These are phyloP conservation scores for Cystobasidiaceae sp. DNA, from an alignment of 1,284 basidiomycete species.

Conservation along the genomic window DNA sequence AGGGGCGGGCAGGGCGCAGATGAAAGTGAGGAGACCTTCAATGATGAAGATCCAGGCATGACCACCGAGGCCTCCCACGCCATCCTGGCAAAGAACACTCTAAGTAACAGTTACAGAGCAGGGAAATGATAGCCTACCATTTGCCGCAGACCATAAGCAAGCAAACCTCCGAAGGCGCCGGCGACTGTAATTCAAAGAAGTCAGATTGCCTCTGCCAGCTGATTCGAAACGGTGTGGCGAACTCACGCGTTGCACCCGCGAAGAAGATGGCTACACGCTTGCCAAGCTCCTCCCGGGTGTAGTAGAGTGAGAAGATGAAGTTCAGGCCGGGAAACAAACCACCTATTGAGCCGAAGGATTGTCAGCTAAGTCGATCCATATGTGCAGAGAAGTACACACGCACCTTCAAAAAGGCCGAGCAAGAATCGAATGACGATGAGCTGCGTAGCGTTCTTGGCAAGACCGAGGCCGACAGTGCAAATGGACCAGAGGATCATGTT, in stretches of 20 bases:
- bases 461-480: slow-evolving; percentile 37
- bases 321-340: slow-evolving; percentile 39
- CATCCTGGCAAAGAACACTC: slow-evolving; percentile 35
- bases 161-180: slow-evolving; percentile 44
- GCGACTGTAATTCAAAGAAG: slow-evolving; percentile 35
- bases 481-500: slow-evolving; percentile 40
- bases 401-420: slow-evolving; percentile 37
- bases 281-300: slow-evolving; percentile 38
- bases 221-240: slow-evolving; percentile 14
- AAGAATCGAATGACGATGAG: slow-evolving; percentile 34
- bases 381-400: not conserved
- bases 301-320: slow-evolving; percentile 42
- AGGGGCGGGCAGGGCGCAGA: slow-evolving; percentile 39
- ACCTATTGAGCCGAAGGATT: too few relatives aligned
- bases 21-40: slow-evolving; percentile 37
- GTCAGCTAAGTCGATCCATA: too few relatives aligned
- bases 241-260: slow-evolving; percentile 41
- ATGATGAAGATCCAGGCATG: slow-evolving; percentile 48
- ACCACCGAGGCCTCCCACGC: slow-evolving; percentile 48
- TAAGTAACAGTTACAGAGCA: not conserved
- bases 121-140: slow-evolving; percentile 39
- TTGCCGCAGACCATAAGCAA: slow-evolving; percentile 42
- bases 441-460: slow-evolving; percentile 32
- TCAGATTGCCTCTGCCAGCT: not conserved
- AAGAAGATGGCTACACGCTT: slow-evolving; percentile 46